Percentiles rank a stretch among this genome's conserved stretches.
Evolutionary conservation across 2,329 filamentous ascomycete genomes (phyloP).

Genomic region (Berkeleyomyces rouxiae): DNA sequence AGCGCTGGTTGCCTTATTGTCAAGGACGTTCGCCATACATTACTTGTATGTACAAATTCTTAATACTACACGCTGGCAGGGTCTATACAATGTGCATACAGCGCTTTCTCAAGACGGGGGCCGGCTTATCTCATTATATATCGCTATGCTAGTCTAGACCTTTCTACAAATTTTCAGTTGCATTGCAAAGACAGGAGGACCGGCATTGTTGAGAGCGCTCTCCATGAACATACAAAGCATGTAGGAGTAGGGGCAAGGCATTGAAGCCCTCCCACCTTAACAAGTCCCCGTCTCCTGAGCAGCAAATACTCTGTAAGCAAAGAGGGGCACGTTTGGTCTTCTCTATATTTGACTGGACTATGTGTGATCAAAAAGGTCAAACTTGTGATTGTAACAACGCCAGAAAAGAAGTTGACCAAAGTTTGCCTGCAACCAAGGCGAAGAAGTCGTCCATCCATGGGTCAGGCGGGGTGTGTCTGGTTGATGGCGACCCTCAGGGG

Average conservation of each 20-base stretch:
- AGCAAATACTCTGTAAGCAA: too few relatives aligned
- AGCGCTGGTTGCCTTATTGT: too few relatives aligned
- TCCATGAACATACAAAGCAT: too few relatives aligned
- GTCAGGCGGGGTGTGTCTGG: not conserved
- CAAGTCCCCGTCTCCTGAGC: too few relatives aligned
- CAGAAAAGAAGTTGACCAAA: not conserved
- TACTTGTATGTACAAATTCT: too few relatives aligned
- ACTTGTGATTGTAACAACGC: not conserved
- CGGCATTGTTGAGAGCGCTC: too few relatives aligned
- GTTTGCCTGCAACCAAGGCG: not conserved
- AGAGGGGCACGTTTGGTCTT: too few relatives aligned
- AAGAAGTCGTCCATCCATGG: not conserved
- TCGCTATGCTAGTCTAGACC: not conserved
- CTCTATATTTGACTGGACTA: too few relatives aligned
- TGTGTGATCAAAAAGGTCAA: not conserved
- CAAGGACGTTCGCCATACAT: too few relatives aligned
- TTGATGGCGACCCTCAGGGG: not conserved
- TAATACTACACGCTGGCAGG: not conserved
- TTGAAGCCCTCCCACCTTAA: too few relatives aligned
- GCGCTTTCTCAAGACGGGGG: not conserved
- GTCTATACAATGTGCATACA: not conserved
- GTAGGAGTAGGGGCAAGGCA: too few relatives aligned
- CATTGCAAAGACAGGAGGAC: too few relatives aligned
- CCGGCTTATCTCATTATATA: not conserved
- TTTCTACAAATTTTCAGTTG: not conserved